Evolutionary conservation across 2,329 filamentous ascomycete species (phyloP).

Genomic region (Colletotrichum camelliae): DNA sequence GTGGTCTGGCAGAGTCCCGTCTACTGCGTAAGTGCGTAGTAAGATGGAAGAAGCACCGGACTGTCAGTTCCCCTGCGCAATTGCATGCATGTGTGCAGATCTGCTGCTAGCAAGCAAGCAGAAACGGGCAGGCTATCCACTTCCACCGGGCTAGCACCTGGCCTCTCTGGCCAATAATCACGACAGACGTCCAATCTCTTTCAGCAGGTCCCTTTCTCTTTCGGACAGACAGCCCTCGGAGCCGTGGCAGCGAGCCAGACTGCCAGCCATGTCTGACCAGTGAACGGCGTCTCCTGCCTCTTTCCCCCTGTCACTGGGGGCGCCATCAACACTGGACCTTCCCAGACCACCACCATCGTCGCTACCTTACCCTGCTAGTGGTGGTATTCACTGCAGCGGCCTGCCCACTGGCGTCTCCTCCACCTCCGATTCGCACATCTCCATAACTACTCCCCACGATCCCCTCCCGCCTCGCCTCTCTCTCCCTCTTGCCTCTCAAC

Average conservation of each 20-base stretch:
- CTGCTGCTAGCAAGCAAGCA: neutral
- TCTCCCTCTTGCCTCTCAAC: conserved; percentile 1
- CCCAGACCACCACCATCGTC: neutral
- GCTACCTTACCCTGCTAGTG: neutral
- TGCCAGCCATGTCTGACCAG: conserved; percentile 9
- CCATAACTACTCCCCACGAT: conserved; percentile 22
- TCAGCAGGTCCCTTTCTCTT: neutral
- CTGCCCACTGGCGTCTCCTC: neutral
- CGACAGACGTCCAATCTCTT: neutral
- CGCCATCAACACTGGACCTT: neutral
- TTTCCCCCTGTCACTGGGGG: neutral
- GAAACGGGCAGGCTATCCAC: neutral
- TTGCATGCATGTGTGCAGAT: conserved; percentile 18
- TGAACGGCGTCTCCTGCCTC: neutral
- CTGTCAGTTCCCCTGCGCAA: neutral
- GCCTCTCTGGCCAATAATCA: neutral
- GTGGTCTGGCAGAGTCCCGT: no score
- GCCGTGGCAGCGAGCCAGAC: neutral
- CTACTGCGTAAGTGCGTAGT: neutral
- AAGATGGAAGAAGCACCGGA: neutral
- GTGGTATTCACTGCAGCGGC: neutral
- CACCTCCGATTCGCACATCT: conserved; percentile 13
- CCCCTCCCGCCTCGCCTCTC: conserved; percentile 13
- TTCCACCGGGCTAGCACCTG: neutral
- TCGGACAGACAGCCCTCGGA: neutral